A percentile compares a stretch with the other conserved stretches of the same genome.
phyloP scores from a whole-genome alignment of 192 early-diverging fungal species.

The Backusella luteola region DNA sequence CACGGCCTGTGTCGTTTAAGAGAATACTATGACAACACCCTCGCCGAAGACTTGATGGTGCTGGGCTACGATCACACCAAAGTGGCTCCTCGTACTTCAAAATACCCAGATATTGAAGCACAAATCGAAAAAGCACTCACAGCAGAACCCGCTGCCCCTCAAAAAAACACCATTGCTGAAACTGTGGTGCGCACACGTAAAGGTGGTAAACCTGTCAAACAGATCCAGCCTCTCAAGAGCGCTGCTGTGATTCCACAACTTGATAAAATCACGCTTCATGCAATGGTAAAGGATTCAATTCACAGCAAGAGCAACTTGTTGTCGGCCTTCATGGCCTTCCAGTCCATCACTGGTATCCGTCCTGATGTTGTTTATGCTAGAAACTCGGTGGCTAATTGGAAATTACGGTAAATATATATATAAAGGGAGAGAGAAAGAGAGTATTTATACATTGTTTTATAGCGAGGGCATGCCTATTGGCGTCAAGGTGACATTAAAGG shows the following conservation, averaged over 20 bases:
- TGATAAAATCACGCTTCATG: slow-evolving; percentile 75
- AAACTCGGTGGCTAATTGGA: slow-evolving; percentile 76
- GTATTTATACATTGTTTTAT: too few relatives aligned
- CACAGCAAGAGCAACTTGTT: slow-evolving; percentile 87
- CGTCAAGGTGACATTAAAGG: slow-evolving; percentile 75
- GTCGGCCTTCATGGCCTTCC: slow-evolving; percentile 88
- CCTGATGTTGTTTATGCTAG: slow-evolving; percentile 82
- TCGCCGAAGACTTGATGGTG: slow-evolving; percentile 56
- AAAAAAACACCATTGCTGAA: not conserved
- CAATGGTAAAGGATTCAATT: slow-evolving; percentile 84
- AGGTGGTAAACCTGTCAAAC: slow-evolving; percentile 49
- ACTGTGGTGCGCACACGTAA: slow-evolving; percentile 33
- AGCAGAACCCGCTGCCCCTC: not conserved
- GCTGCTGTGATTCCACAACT: slow-evolving; percentile 67
- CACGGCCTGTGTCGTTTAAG: slow-evolving; percentile 41
- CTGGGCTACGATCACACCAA: slow-evolving; percentile 49
- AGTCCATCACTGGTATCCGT: slow-evolving; percentile 79
- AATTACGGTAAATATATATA: slow-evolving; percentile 72
- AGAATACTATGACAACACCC: slow-evolving; percentile 47
- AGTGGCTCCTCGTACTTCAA: slow-evolving; percentile 27
- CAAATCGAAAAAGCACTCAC: slow-evolving; percentile 26
- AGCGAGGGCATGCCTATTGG: slow-evolving; percentile 83
- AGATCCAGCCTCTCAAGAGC: slow-evolving; percentile 57
- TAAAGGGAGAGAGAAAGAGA: not conserved
- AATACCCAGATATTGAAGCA: slow-evolving; percentile 33